Base-by-base conservation (phyloP, 768 basidiomycete genomes). In the Kwoniella sp. region DNA sequence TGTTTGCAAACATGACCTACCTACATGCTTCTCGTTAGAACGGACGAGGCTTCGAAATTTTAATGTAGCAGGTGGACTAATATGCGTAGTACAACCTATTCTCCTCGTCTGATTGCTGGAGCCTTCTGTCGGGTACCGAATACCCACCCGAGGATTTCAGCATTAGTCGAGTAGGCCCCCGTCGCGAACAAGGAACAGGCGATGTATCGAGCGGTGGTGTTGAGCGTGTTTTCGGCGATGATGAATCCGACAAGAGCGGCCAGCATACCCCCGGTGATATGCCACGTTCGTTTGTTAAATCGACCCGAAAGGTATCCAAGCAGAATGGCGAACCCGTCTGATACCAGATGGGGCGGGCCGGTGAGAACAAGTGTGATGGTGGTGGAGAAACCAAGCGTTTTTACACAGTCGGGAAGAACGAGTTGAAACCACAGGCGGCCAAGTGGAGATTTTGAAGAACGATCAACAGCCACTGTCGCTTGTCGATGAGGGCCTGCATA, bases 401-500 rank as follows among this genome's bases (percentile, higher is more conserved):
- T 37, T 31, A 73, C 54, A 70, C 63, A 34, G 66, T 57, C 15
- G 69, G 71, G 63, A 74, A 72, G 66, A 70, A 74, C 47, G 68
- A 72, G 30, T 67, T 66, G 70, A 74, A 71, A 20, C 67, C 60
- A 30, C 37, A 55, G 0, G 52, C 63, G 47, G 25, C 50, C 17
- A 64, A 53, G 45, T 70, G 66, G 11, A 65, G 45, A n/a, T 41
- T 58, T 28, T 68, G 66, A 31, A 66, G 51, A 26, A 66, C 54
- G 30, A 55, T 45, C 58, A 70, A 63, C 37, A 72, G 38, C 68
- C 68, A 73, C 1, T 72, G 37, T 30, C 58, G 48, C 8, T 38
- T 53, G 58, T 73, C 69, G n/a, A n/a, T 31, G 48, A 66, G 37
- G 12, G 69, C 66, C 26, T 65, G 66, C 30, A 56, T 61, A 56